A percentile compares a stretch with the other conserved stretches of the same genome.
Evolutionary conservation across 495 filamentous ascomycete species (phyloP).

Genomic region (Sabuloglossum arenarium): DNA sequence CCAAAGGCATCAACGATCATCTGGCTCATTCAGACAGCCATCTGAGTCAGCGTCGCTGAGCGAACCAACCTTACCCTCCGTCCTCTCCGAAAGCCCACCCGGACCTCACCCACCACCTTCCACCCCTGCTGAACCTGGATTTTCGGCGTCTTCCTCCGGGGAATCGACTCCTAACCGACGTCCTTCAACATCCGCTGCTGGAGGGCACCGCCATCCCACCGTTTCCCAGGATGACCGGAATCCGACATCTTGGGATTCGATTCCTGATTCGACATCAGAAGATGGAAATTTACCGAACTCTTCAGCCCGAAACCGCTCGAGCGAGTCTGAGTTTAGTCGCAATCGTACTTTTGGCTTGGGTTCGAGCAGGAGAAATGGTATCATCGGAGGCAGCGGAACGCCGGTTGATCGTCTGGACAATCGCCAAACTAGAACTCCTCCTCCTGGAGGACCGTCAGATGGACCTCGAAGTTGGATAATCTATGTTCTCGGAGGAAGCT

Average conservation of each 20-base stretch:
- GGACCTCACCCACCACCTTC: conserved; percentile 47
- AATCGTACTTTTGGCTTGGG: conserved; percentile 39
- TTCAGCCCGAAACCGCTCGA: conserved; percentile 20
- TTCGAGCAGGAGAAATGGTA: conserved; percentile 40
- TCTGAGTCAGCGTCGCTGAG: conserved; percentile 19
- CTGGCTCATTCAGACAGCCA: conserved; percentile 15
- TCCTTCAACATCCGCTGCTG: not conserved
- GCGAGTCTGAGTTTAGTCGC: conserved; percentile 40
- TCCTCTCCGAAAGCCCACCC: conserved; percentile 33
- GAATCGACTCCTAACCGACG: not conserved
- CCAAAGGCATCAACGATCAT: conserved; percentile 25
- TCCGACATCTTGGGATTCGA: not conserved
- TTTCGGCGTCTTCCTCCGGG: conserved; percentile 35
- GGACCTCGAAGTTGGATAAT: conserved; percentile 50
- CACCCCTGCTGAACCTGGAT: conserved; percentile 40
- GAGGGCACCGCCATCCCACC: not conserved
- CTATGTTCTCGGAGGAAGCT: conserved; percentile 56
- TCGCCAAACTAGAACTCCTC: conserved; percentile 17
- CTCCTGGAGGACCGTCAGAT: conserved; percentile 7
- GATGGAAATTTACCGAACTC: not conserved
- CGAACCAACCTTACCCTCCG: conserved; percentile 18
- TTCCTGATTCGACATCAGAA: not conserved
- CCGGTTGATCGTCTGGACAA: conserved; percentile 30
- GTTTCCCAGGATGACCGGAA: not conserved
- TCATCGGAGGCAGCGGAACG: conserved; percentile 26